Evolutionary conservation across 2,329 filamentous ascomycete genomes (phyloP), one percentile per base, ranked within the genome.

Genomic region (Alternaria ethzedia): DNA sequence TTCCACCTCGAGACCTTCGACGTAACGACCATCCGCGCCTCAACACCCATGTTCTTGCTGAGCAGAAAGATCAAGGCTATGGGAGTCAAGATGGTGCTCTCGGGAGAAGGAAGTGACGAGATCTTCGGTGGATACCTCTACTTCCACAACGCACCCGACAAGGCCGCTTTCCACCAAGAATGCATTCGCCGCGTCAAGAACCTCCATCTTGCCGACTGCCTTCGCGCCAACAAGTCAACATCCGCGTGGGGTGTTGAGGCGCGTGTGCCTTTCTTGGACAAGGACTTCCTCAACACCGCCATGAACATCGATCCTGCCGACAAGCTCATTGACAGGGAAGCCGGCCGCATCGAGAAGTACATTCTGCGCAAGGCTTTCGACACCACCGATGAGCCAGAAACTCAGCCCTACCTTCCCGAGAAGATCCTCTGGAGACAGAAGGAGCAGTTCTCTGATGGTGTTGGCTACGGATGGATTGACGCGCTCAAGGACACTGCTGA

Each of bases 1-100:
- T 97, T 91, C 85, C 96, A 99, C 83, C 89, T 99, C 65, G 96
- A 99, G 85, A 93, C 93, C 13, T 99, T 96, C 83, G 96, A 99
- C 80, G 96, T 99, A 25, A 99, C 96, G 57, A 99, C 96, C 4
- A 98, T 99, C 79, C 94, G 96, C 78, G 96, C 96, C 59, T 98
- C 95, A 11, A 99, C 96, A 11, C 96, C 96, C 70, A 99, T 99
- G 96, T 99, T 97, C 84, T 86, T 99, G 68, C 88, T 99, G 51
- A 96, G 93, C 66, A 90, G 96, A 80, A 99, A 99, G 87, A 99
- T 99, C 86, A 99, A 99, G 87, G 96, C 94, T 36, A 95, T 97
- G 90, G 96, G 96, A 68, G 92, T 99, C 78, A 99, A 99, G 89
- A 99, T 99, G 96, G 96, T 99, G 61, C 87, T 99, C 66, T 96